A percentile compares a stretch with the other conserved stretches of the same genome.
phyloP scores from a whole-genome alignment of 495 filamentous ascomycete genomes.

The Aspergillus mulundensis region DNA sequence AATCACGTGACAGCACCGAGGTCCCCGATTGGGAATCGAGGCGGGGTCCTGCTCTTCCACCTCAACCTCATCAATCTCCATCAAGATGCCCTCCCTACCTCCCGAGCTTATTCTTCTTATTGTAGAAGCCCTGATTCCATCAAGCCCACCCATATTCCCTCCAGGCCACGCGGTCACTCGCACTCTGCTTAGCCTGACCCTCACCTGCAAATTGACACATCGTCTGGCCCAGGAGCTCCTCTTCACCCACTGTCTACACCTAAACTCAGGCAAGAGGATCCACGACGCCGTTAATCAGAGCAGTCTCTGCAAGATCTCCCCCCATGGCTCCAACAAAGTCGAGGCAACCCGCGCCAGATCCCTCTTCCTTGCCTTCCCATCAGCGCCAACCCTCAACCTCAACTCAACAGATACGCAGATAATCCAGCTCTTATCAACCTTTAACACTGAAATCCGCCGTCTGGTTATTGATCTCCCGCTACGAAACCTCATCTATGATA shows the following conservation, averaged over 20 bases:
- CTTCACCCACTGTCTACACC: neutral
- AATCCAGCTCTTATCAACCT: neutral
- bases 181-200: neutral
- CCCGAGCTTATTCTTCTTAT: neutral
- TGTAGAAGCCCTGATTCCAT: neutral
- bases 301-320: neutral
- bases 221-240: neutral
- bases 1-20: too few species aligned
- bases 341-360: neutral
- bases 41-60: too few species aligned
- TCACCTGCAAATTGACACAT: neutral
- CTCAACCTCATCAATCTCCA: too few species aligned
- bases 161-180: neutral
- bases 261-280: neutral
- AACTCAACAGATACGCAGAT: neutral
- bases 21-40: too few species aligned
- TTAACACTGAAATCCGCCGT: neutral
- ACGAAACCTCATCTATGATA: neutral
- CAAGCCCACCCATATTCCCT: neutral
- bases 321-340: neutral
- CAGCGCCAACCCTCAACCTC: neutral
- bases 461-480: neutral
- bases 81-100: neutral
- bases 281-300: neutral
- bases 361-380: neutral